phyloP scores from a whole-genome alignment of 2,329 filamentous ascomycete species.

The Sphaerostilbella broomeana region DNA sequence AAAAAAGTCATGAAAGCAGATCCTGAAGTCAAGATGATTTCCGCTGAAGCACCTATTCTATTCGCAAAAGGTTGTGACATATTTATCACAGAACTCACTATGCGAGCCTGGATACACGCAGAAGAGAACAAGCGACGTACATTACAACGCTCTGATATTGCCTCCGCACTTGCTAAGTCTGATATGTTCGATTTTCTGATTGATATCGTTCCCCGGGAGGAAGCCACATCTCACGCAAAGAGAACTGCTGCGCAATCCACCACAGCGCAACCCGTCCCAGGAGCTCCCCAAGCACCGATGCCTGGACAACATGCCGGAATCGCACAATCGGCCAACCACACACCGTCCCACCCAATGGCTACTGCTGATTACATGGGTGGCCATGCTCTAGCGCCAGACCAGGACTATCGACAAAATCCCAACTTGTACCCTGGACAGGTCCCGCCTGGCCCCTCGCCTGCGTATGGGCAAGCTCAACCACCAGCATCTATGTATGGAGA shows the following conservation, averaged over 20 bases:
- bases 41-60: constrained; percentile 91
- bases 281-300: constrained; percentile 46
- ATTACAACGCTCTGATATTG: constrained; percentile 91
- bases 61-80: constrained; percentile 99
- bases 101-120: constrained; percentile 99
- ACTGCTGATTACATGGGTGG: constrained; percentile 57
- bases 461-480: constrained; percentile 71
- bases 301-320: constrained; percentile 44
- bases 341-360: constrained; percentile 50
- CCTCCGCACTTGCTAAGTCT: constrained; percentile 88
- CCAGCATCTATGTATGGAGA: constrained; percentile 65
- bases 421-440: constrained; percentile 79
- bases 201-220: constrained; percentile 94
- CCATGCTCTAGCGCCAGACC: constrained; percentile 59
- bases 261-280: constrained; percentile 37
- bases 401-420: constrained; percentile 72
- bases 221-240: constrained; percentile 81
- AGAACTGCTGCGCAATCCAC: constrained; percentile 52
- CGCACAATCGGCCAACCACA: constrained; percentile 50
- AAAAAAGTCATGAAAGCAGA: constrained; percentile 99
- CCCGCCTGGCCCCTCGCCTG: constrained; percentile 61
- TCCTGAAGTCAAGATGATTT: constrained; percentile 99
- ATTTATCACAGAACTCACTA: constrained; percentile 97
- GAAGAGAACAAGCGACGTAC: constrained; percentile 98
- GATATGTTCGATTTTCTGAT: constrained; percentile 99